Evolutionary conservation across 768 basidiomycete genomes (phyloP).

Genomic region (Fomitopsis serialis): DNA sequence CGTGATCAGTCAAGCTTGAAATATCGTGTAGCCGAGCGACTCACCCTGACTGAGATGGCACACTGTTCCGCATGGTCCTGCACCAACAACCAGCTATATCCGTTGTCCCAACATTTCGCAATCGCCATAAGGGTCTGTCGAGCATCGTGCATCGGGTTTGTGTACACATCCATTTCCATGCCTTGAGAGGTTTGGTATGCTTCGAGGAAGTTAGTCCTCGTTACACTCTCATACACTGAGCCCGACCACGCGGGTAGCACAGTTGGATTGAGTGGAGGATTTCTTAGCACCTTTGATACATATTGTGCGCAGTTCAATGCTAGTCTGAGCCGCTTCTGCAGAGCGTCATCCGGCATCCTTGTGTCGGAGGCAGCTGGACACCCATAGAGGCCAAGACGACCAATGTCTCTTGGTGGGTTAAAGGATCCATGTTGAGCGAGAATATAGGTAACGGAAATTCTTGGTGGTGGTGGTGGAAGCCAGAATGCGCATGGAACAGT

Average conservation of each 20-base stretch:
- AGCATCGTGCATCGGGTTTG: slow-evolving; percentile 8
- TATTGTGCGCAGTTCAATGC: slow-evolving; percentile 9
- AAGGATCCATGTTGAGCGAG: slow-evolving; percentile 1
- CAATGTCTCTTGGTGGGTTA: slow-evolving; percentile 3
- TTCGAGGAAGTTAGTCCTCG: background rate
- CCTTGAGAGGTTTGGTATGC: background rate
- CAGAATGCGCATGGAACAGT: too few species aligned
- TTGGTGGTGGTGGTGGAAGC: too few species aligned
- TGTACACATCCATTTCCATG: background rate
- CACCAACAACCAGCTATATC: slow-evolving; percentile 3
- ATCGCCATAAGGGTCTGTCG: slow-evolving; percentile 12
- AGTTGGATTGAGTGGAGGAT: background rate
- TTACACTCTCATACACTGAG: background rate
- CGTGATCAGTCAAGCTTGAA: too few species aligned
- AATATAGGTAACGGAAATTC: too few species aligned
- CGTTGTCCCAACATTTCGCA: slow-evolving; percentile 5
- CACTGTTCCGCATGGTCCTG: slow-evolving; percentile 7
- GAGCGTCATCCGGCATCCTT: background rate
- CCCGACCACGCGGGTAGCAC: background rate
- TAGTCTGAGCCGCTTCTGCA: slow-evolving; percentile 10
- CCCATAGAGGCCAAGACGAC: slow-evolving; percentile 2
- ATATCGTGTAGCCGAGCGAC: background rate
- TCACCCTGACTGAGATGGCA: slow-evolving; percentile 11
- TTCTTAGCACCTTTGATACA: background rate
- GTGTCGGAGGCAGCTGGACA: slow-evolving; percentile 8